Percentiles rank a stretch among this genome's conserved stretches.
These are phyloP conservation scores for Baudoinia panamericana DNA, from an alignment of 495 filamentous ascomycete genomes.

Conservation along the genomic window DNA sequence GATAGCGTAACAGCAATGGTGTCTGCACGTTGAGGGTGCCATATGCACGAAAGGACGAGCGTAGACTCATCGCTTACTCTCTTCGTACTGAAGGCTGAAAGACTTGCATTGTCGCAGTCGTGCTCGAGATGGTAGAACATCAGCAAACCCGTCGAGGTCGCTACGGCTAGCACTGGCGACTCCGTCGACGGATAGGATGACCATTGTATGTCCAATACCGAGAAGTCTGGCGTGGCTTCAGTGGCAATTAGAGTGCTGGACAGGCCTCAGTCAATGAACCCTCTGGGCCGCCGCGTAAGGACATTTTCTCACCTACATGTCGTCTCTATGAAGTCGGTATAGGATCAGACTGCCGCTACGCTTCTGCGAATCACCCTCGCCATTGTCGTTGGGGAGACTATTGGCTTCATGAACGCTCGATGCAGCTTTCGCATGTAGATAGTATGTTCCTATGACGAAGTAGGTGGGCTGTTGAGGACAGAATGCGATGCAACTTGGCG, in stretches of 20 bases:
- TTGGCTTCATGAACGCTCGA: background rate
- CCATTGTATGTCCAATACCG: conserved; percentile 80
- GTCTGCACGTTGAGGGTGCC: conserved; percentile 42
- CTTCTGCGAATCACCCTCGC: conserved; percentile 33
- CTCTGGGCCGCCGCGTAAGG: conserved; percentile 11
- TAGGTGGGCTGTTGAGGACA: conserved; percentile 49
- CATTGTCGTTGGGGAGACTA: conserved; percentile 1
- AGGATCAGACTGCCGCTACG: conserved; percentile 63
- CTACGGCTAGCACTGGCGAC: conserved; percentile 41
- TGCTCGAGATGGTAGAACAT: conserved; percentile 44
- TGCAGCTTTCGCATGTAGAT: conserved; percentile 43
- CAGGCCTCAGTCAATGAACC: conserved; percentile 17
- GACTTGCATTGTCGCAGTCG: conserved; percentile 2
- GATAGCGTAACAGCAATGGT: conserved; percentile 56
- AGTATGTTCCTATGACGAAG: conserved; percentile 79
- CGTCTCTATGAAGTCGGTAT: conserved; percentile 33
- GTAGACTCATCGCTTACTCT: conserved; percentile 36
- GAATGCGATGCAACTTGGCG: conserved; percentile 79
- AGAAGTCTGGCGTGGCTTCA: conserved; percentile 43
- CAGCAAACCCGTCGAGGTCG: conserved; percentile 58
- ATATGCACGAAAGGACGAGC: conserved; percentile 58
- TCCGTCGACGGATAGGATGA: conserved; percentile 34
- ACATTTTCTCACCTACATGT: conserved; percentile 15
- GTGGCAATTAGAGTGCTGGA: conserved; percentile 26
- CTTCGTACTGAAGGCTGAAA: conserved; percentile 26